A percentile compares a stretch with the other conserved stretches of the same genome.
Evolutionary conservation across 306 rosid genomes (phyloP).

Genomic region (Nissolia schottii): DNA sequence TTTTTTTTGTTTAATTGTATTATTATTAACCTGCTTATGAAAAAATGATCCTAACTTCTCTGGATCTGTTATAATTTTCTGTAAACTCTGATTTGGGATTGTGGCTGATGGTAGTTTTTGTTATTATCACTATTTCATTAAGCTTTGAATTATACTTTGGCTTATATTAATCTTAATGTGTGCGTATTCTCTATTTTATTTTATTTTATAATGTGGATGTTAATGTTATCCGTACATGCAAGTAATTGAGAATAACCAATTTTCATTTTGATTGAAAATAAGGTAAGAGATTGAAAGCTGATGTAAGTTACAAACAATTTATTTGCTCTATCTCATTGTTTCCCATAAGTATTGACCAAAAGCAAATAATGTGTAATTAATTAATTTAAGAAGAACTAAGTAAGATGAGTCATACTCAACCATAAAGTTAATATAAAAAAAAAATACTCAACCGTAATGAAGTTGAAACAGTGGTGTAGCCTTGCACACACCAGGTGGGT

Average conservation of each 20-base stretch:
- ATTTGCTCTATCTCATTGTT: background rate
- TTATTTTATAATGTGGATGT: no score
- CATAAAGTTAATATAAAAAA: no score
- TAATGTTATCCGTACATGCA: no score
- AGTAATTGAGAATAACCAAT: no score
- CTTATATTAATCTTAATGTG: no score
- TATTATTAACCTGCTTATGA: conserved; percentile 1
- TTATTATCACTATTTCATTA: background rate
- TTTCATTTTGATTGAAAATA: no score
- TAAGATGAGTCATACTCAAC: background rate
- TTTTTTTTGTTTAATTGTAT: background rate
- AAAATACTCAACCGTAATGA: no score
- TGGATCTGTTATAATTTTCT: conserved; percentile 7
- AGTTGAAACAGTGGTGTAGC: no score
- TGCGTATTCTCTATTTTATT: no score
- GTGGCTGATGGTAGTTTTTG: background rate
- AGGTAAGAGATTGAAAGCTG: background rate
- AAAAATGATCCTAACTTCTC: conserved; percentile 11
- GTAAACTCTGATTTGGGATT: conserved; percentile 19
- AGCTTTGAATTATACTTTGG: background rate
- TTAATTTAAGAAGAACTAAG: background rate
- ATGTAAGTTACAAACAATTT: background rate
- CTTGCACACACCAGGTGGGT: no score
- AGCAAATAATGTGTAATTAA: no score
- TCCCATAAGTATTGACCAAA: background rate